phyloP scores from a whole-genome alignment of 768 basidiomycete genomes.

The Termitomyces sp. region DNA sequence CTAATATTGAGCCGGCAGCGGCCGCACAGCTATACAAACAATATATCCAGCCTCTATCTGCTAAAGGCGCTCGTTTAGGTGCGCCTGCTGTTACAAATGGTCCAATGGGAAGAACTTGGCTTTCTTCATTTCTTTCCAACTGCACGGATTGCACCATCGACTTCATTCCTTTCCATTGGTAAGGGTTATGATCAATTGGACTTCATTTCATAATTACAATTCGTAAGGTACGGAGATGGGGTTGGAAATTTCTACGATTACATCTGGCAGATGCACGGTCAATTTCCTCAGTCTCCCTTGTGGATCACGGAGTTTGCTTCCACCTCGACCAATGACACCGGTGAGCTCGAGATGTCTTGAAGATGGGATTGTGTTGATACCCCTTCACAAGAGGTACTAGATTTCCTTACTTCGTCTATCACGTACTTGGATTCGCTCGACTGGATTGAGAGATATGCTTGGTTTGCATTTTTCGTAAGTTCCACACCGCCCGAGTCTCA shows the following conservation, averaged over 20 bases:
- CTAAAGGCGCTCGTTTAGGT: slow-evolving; percentile 25
- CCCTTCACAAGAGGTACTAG: background rate
- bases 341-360: slow-evolving; percentile 1
- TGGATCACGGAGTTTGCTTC: slow-evolving; percentile 31
- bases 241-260: slow-evolving; percentile 28
- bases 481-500: background rate
- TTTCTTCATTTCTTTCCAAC: slow-evolving; percentile 25
- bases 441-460: slow-evolving; percentile 43
- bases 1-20: slow-evolving; percentile 22
- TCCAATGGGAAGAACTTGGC: slow-evolving; percentile 25
- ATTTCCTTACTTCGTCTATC: slow-evolving; percentile 36
- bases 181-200: slow-evolving; percentile 17
- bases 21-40: slow-evolving; percentile 30
- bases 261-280: slow-evolving; percentile 24
- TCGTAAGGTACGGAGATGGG: slow-evolving; percentile 24
- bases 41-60: slow-evolving; percentile 29
- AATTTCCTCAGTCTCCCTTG: slow-evolving; percentile 25
- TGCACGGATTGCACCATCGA: slow-evolving; percentile 30
- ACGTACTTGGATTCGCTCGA: slow-evolving; percentile 34
- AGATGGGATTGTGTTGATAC: background rate
- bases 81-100: slow-evolving; percentile 29
- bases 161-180: slow-evolving; percentile 32
- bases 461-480: slow-evolving; percentile 34
- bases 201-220: background rate
- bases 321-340: slow-evolving; percentile 13